Evolutionary conservation across 768 basidiomycete species (phyloP), one percentile per base, ranked within the genome.

Genomic region (Naganishia vishniacii): DNA sequence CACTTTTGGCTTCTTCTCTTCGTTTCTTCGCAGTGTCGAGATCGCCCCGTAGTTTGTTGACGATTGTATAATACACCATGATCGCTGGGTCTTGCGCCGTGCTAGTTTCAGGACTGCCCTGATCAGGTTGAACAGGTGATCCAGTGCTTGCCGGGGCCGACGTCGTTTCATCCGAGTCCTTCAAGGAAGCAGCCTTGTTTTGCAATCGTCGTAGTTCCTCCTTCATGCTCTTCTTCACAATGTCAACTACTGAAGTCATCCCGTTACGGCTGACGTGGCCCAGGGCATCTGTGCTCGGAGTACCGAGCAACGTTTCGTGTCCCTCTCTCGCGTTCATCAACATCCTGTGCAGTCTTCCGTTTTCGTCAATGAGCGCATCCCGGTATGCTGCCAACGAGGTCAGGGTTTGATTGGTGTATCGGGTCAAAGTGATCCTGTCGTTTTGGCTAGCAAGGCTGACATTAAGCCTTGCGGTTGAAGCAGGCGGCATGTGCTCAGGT

Each of bases 391-490:
- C 29, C 5, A 63, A 29, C 13, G 48, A 49, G 0, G 62, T 49
- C 26, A 63, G 20, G 37, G 62, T 63, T 23, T 63, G 62, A 53
- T 63, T 40, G 23, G 47, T 63, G 28, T 63, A 53, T 15, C 40
- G 62, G 6, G 53, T 56, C 53, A 56, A 31, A 4, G 53, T 23
- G 12, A 18, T 13, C n/a, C 53, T 32, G 15, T 56, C 53, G 31
- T 37, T 56, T 40, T 32, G 4, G 31, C 34, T 56, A 13, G 53
- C 37, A 26, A 40, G 12, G 13, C 37, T 37, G 53, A 56, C n/a
- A 18, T 34, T n/a, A 20, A 34, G 32, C 6, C 31, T 12, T 51
- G 49, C 20, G 16, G 49, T 34, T 1, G 31, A 51, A n/a, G 16
- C 32, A 18, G 20, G 12, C 18, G 5, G 5, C 31, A 8, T n/a